Evolutionary conservation across 2,329 filamentous ascomycete genomes (phyloP).

Genomic region (Beauveria sp.): DNA sequence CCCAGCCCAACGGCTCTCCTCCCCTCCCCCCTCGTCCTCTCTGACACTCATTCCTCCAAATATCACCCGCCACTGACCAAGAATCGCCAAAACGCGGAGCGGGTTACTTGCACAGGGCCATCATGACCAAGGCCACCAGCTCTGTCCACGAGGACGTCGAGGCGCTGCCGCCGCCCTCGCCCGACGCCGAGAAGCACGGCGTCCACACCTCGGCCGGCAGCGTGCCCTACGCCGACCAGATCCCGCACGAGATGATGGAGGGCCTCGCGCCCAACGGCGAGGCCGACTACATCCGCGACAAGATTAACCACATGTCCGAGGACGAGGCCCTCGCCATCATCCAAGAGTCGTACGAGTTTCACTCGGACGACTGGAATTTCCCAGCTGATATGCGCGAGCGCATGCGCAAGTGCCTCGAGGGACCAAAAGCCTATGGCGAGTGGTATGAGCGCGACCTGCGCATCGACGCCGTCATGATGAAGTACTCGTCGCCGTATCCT

Average conservation of each 20-base stretch:
- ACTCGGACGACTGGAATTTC: slow-evolving; percentile 38
- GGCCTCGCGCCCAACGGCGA: slow-evolving; percentile 35
- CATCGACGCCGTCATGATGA: slow-evolving; percentile 32
- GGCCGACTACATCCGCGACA: slow-evolving; percentile 32
- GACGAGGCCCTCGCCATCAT: slow-evolving; percentile 34
- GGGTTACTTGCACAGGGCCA: not conserved
- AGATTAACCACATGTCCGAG: slow-evolving; percentile 34
- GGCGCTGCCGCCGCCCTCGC: not conserved
- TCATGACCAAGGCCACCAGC: not conserved
- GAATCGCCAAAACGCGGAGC: not conserved
- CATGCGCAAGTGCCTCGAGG: slow-evolving; percentile 30
- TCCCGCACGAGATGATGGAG: slow-evolving; percentile 31
- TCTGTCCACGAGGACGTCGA: slow-evolving; percentile 5
- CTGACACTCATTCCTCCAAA: too few species aligned
- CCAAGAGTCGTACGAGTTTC: slow-evolving; percentile 29
- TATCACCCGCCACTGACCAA: not conserved
- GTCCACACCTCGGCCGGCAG: not conserved
- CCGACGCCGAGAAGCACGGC: slow-evolving; percentile 6
- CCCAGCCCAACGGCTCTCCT: not conserved
- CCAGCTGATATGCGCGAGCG: slow-evolving; percentile 33
- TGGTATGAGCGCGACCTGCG: slow-evolving; percentile 33
- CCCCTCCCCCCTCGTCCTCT: not conserved
- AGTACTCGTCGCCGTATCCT: slow-evolving; percentile 34
- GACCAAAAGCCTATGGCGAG: slow-evolving; percentile 31
- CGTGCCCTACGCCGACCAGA: slow-evolving; percentile 25